Evolutionary conservation across 2,329 filamentous ascomycete genomes (phyloP), one percentile per base, ranked within the genome.

Genomic region (Westerdykella ornata): DNA sequence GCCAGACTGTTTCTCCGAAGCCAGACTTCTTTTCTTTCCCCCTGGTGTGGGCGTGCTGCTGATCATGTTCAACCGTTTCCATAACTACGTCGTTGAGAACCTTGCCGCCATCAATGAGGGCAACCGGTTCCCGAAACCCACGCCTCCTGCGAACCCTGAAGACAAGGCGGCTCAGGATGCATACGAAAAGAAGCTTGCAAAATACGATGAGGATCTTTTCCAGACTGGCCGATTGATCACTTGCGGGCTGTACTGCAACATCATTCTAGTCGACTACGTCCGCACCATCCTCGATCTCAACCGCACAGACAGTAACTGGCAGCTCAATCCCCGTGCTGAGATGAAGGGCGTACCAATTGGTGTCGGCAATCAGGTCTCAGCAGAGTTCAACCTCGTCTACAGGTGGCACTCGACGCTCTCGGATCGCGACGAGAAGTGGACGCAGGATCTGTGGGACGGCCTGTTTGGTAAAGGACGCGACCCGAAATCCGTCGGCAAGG

Each of bases 311-410:
- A 85, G 82, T 2, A 84, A 81, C 3, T 94, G 86, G 85, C 87
- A 83, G 1, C 73, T 94, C 20, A 85, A 92, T 54, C 87, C 86
- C 1, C 76, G 87, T 17, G 75, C 78, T 11, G 78, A 84, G 51
- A 84, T 82, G 64, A 72, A 73, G 22, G 64, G 74, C 2, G 76
- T 83, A 0, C 79, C 85, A 34, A 74, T 80, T 17, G 88, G 85
- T 32, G 78, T 84, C 0, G 88, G 88, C 38, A 94, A 92, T 56
- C 81, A 84, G 49, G 85, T 90, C 4, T 90, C 85, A 0, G 85
- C 84, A 3, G 88, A 94, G 68, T 94, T 94, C 72, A 94, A 92
- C 59, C 73, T 94, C 8, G 84, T 85, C 51, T 94, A 94, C 63
- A 76, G 87, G 48, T 94, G 87, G 86, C 87, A 94, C 68, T 87